Evolutionary conservation across 345 rosid genomes (phyloP).

Genomic region (Noccaea caerulescens): DNA sequence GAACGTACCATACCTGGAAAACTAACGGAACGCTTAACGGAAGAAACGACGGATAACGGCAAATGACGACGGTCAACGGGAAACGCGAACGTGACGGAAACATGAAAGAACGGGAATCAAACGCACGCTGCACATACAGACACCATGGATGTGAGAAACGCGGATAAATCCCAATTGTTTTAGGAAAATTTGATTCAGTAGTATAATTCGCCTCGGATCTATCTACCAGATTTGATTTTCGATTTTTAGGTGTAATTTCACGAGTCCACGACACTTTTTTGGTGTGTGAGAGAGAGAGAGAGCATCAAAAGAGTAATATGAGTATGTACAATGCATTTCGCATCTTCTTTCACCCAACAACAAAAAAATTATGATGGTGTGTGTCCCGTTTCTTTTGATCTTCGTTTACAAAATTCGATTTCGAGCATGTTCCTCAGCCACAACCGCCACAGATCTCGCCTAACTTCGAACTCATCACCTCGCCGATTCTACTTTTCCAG

Average conservation of each 20-base stretch:
- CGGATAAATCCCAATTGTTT: background rate
- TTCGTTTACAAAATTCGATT: constrained; percentile 40
- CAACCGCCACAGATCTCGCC: constrained; percentile 26
- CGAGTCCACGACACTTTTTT: background rate
- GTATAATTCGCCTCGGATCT: constrained; percentile 3
- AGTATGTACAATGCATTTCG: constrained; percentile 41
- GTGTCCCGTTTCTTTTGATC: constrained; percentile 10
- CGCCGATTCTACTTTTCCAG: background rate
- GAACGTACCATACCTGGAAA: constrained; percentile 40
- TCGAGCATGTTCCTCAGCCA: constrained; percentile 7
- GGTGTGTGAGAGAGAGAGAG: no score
- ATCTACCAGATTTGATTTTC: constrained; percentile 5
- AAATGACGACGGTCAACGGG: constrained; percentile 22
- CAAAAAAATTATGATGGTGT: constrained; percentile 36
- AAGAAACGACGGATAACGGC: constrained; percentile 10
- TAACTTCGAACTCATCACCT: background rate
- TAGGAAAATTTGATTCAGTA: constrained; percentile 3
- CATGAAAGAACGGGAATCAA: constrained; percentile 13
- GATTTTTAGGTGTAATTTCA: background rate
- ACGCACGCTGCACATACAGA: constrained; percentile 34
- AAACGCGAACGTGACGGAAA: constrained; percentile 29
- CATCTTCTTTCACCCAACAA: constrained; percentile 47
- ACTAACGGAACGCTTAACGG: constrained; percentile 16
- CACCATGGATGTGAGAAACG: constrained; percentile 8
- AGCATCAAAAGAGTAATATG: constrained; percentile 33